Evolutionary conservation across 169 alveolate species (phyloP).

Genomic region (Eimeria acervulina): DNA sequence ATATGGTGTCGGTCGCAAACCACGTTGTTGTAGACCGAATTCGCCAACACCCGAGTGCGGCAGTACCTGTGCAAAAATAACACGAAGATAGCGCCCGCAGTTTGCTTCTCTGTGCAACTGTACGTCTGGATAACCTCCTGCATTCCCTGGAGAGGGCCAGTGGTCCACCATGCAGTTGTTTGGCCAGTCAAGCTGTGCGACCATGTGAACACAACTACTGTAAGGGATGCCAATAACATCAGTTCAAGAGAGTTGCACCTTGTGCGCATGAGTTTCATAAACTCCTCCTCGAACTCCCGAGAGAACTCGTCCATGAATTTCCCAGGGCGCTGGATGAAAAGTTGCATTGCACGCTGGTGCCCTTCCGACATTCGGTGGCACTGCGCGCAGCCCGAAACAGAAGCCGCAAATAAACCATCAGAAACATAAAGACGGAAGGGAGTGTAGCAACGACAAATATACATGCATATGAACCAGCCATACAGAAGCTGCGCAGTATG

Average conservation of each 20-base stretch:
- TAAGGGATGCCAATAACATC: neutral
- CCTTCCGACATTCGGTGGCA: slow-evolving; percentile 96
- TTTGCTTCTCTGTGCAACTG: neutral
- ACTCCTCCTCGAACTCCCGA: slow-evolving; percentile 93
- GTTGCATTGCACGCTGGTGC: slow-evolving; percentile 96
- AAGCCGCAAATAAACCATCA: neutral
- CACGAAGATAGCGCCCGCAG: neutral
- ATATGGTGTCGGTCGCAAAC: slow-evolving; percentile 95
- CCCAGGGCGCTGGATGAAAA: slow-evolving; percentile 94
- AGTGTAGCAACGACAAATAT: neutral
- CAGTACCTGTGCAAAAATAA: slow-evolving; percentile 88
- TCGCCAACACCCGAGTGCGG: slow-evolving; percentile 91
- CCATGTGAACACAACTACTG: neutral
- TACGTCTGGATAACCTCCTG: neutral
- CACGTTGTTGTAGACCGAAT: slow-evolving; percentile 94
- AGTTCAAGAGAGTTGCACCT: slow-evolving; percentile 69
- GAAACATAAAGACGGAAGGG: neutral
- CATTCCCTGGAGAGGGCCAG: neutral
- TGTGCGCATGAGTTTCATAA: slow-evolving; percentile 94
- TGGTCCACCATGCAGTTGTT: neutral
- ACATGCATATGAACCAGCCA: neutral
- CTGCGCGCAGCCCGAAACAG: slow-evolving; percentile 64
- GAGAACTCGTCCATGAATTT: slow-evolving; percentile 96
- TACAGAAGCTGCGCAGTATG: neutral
- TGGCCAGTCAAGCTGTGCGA: neutral